Base-by-base conservation (phyloP, 2,329 filamentous ascomycete species). In the Neobulgaria alba region DNA sequence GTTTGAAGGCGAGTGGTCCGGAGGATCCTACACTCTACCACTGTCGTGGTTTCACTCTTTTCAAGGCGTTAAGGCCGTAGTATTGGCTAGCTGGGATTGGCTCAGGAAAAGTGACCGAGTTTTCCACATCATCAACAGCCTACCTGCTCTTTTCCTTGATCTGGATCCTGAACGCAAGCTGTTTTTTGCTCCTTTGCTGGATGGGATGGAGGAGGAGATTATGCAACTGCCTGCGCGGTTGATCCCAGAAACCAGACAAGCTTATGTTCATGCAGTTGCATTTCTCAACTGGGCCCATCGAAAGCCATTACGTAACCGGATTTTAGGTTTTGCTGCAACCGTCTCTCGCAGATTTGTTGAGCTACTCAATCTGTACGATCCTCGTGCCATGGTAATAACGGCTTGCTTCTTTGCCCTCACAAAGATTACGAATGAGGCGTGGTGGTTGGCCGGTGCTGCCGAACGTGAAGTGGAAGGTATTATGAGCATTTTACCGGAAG, bases 401-500 rank as follows among this genome's bases (percentile, higher is more conserved):
- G 39, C 53, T 17, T 59, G 55, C 38, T 59, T 56, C 43, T 59
- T 58, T 39, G 55, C 55, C 3, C 43, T 58, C 35, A 59, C 52
- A 3, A 55, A 48, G 21, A 45, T 50, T 4, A 45, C 52, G 4
- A 55, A 59, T 34, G 49, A 54, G 40, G 54, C 56, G 1, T 86
- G 82, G 82, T 86, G 82, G 81, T 63, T 85, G 19, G 69, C 77
- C 15, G 78, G 80, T 29, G 79, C 82, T 53, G 73, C 79, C 5
- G 70, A 72, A 12, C 71, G 76, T 41, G 76, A 85, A 51, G 74
- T 85, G 12, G 72, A 76, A 55, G 78, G 79, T 4, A 57, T 60
- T 10, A 45, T 49, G n/a, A 42, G 41, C 10, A 30, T 59, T 5
- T 19, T 61, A 3, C 55, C 56, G 10, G 21, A 33, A 23, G 51